phyloP scores from a whole-genome alignment of 1,139 yeast species.

The Geotrichum carabidarum region DNA sequence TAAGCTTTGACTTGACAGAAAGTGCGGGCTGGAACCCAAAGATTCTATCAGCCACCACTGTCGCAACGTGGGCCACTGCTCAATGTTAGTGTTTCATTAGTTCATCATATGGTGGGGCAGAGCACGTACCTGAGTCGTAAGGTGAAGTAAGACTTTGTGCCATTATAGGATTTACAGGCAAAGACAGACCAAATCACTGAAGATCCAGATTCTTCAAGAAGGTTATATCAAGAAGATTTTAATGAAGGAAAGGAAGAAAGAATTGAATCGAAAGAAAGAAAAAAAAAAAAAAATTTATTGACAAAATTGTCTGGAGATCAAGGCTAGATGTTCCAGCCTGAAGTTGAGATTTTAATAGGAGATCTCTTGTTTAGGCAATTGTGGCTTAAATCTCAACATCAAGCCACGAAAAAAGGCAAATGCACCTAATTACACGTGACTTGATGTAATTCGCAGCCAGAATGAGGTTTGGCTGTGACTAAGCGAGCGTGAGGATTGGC shows the following conservation, averaged over 20 bases:
- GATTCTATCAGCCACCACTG: slow-evolving; percentile 36
- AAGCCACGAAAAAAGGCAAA: slow-evolving; percentile 10
- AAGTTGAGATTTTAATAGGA: neutral
- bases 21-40: slow-evolving; percentile 48
- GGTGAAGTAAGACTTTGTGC: slow-evolving; percentile 3
- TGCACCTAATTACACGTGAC: slow-evolving; percentile 20
- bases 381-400: slow-evolving; percentile 11
- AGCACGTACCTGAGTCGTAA: slow-evolving; percentile 14
- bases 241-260: neutral
- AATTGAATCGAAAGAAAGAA: neutral
- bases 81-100: neutral
- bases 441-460: slow-evolving; percentile 16
- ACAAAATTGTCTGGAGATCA: neutral
- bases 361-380: slow-evolving; percentile 3
- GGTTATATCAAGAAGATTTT: neutral
- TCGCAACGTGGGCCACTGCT: slow-evolving; percentile 31
- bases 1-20: slow-evolving; percentile 41
- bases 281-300: neutral
- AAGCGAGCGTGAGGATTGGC: slow-evolving; percentile 13
- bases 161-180: neutral
- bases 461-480: slow-evolving; percentile 5
- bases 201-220: neutral
- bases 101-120: neutral
- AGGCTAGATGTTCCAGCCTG: neutral
- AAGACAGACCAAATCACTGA: neutral